Evolutionary conservation across 148 eudicot species (phyloP).

Genomic region (Vaccinium darrowii): DNA sequence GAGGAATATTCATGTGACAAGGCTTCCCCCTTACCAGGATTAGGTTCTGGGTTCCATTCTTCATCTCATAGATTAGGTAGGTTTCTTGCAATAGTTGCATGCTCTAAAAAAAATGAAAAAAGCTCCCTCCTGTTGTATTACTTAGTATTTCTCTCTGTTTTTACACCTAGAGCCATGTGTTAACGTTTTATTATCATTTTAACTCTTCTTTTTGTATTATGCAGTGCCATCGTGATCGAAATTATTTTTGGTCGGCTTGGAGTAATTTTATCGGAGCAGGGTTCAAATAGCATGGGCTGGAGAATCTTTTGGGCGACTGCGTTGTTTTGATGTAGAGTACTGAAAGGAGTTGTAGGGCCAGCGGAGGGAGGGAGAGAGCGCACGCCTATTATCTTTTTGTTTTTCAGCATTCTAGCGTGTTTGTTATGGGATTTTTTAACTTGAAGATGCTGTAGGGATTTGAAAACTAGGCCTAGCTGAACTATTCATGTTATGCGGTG

Average conservation of each 20-base stretch:
- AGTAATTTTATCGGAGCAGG: not conserved
- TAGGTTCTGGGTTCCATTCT: not conserved
- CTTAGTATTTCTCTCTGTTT: not conserved
- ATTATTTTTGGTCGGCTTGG: constrained; percentile 12
- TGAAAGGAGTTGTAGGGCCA: not conserved
- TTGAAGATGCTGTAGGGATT: not conserved
- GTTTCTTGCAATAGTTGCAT: not conserved
- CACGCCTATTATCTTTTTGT: not conserved
- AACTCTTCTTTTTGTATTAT: not conserved
- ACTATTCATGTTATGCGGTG: not conserved
- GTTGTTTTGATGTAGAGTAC: not conserved
- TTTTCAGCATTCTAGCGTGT: not conserved
- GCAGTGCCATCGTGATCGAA: constrained; percentile 41
- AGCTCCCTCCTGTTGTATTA: not conserved
- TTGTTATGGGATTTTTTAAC: not conserved
- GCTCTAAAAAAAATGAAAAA: not conserved
- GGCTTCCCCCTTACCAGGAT: not conserved
- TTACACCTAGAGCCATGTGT: not conserved
- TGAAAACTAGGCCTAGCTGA: constrained; percentile 7
- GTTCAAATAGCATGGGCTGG: not conserved
- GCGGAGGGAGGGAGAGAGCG: not conserved
- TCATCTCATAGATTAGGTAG: not conserved
- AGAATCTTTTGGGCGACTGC: not conserved
- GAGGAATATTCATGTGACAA: not conserved
- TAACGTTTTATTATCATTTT: not conserved